Base-by-base conservation (phyloP, 2,329 filamentous ascomycete genomes). In the Aspergillus sp. region DNA sequence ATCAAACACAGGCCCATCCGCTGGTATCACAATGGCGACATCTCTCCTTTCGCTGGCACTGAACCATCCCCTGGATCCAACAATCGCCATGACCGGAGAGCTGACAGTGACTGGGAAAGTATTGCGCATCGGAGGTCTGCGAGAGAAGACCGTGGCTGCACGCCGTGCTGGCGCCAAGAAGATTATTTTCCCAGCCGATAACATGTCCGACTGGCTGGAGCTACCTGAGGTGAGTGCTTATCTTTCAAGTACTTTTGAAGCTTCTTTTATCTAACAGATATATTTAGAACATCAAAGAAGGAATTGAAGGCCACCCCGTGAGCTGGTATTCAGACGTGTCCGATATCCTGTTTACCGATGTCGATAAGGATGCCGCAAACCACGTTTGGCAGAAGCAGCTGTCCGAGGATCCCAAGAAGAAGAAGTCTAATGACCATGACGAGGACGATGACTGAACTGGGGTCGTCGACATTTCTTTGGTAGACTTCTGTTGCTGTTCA, bases 21-120 rank as follows among this genome's bases (percentile, higher is more conserved):
- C 95, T 19, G 95, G 95, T 72, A 95, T 99, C 70, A 99, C 95
- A 6, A 99, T 99, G 95, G 90, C 95, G n/a, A 96, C 92, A 6
- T 92, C 90, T 58, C 77, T 99, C 67, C 81, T 99, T 51, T 93
- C 90, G 52, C 81, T 99, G 61, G 93, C 91, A 8, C 79, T 98
- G 40, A 86, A 96, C 64, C 83, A 84, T 46, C 83, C 88, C 15
- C 82, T 99, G 50, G 84, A 92, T 70, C 91, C 93, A 6, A 91
- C 90, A 0, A 87, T 98, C 65, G 93, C 96, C 58, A 99, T 99
- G 95, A 99, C 95, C 1, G 95, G 95, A 62, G 95, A 99, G 77
- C 81, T 99, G 63, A 99, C 96, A 2, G 87, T 99, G 52, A 99
- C 95, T 1, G 95, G 95, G 55, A 99, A 99, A 79, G 93, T 99